Evolutionary conservation across 2,329 filamentous ascomycete species (phyloP), one percentile per base, ranked within the genome.

Genomic region (Ophiosphaerella herpotricha): DNA sequence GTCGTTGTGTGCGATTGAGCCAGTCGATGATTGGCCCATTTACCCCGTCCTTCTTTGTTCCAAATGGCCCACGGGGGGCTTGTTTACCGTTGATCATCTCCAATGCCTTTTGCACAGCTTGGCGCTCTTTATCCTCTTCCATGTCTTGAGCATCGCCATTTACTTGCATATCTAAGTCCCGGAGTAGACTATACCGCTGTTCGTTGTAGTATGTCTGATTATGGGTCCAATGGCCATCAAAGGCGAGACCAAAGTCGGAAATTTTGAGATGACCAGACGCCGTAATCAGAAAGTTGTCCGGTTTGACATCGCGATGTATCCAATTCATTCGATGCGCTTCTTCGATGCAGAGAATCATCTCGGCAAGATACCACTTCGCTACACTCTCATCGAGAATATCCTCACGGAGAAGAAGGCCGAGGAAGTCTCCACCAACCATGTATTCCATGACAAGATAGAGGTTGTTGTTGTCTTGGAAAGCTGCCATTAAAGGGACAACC

Each of bases 361-460:
- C 92, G 1, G 93, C 91, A 51, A 96, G 79, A 70, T 97, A 97
- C 78, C 90, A 97, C 55, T 84, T 87, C 4, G 92, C 86, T 37
- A 90, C 84, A 0, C 82, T 78, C 71, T 97, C 94, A 47, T 85
- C 85, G 2, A 99, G 79, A 2, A 90, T 84, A 54, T 94, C 91
- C 66, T 95, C 89, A 13, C 92, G 85, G 47, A 97, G 88, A 13
- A 99, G 77, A 0, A 97, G 75, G 1, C 90, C 90, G 0, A 99
- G 80, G 60, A 99, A 97, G 70, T 99, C 93, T 0, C 94, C 93
- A 0, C 93, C 94, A 2, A 95, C 88, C 91, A 97, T 97, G 68
- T 96, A 99, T 52, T 97, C 92, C 91, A 97, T 97, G 44, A 97
- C 89, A 5, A 99, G 83, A 64, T 97, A 97, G 5, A 99, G 80